Evolutionary conservation across 2,329 filamentous ascomycete genomes (phyloP).

Genomic region (Penicillium capsulatum): DNA sequence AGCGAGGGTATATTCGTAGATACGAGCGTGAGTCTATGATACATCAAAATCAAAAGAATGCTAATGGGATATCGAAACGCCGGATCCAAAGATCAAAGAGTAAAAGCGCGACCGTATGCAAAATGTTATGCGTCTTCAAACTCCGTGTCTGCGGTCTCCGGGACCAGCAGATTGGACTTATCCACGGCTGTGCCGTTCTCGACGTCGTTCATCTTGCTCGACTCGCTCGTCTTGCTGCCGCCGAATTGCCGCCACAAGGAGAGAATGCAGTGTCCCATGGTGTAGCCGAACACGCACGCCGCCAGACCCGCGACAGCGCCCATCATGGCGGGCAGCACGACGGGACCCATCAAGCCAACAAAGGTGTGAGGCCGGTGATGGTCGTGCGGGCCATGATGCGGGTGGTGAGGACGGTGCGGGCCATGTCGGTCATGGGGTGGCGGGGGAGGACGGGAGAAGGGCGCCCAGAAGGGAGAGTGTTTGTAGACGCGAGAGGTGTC

Average conservation of each 20-base stretch:
- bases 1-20: no score
- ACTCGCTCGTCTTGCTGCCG: constrained; percentile 5
- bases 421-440: constrained; percentile 10
- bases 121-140: no score
- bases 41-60: no score
- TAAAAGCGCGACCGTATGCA: no score
- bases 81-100: no score
- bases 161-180: constrained; percentile 14
- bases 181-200: constrained; percentile 16
- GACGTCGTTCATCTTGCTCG: constrained; percentile 1
- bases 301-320: constrained; percentile 37
- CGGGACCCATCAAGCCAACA: constrained; percentile 30
- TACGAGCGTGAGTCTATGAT: no score
- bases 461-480: background rate
- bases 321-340: constrained; percentile 38
- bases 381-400: constrained; percentile 21
- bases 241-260: constrained; percentile 12
- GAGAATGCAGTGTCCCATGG: constrained; percentile 28
- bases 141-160: no score
- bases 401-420: constrained; percentile 11
- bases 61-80: no score
- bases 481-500: background rate
- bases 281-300: constrained; percentile 38
- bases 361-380: constrained; percentile 18
- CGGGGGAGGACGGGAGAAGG: background rate